Base-by-base conservation (phyloP, 163 green algal genomes). In the Smithsoniella earleae region DNA sequence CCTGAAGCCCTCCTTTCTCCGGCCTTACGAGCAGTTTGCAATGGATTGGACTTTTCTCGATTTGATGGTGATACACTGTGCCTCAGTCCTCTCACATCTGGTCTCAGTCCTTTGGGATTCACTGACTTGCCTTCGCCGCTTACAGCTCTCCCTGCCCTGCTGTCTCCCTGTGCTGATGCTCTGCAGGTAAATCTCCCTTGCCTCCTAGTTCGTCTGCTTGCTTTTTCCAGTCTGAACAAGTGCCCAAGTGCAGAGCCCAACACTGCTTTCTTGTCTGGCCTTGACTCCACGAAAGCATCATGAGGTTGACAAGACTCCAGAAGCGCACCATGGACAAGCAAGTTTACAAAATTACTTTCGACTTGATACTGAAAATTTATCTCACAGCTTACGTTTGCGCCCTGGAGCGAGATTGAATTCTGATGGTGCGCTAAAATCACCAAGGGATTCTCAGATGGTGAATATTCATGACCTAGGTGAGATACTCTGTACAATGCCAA, bases 91-190 rank as follows among this genome's bases (percentile, higher is more conserved):
- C 38, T 69, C 5, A 36, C 20, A 8, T 34, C 20, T 38, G 58
- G 58, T 31, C 58, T 69, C 58, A 69, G 58, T 38, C 58, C 58
- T 69, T 34, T 69, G 18, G 25, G 58, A n/a, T 31, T 69, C 3
- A 36, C 58, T 38, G 58, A 69, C 25, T 13, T 69, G 5, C 25
- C 58, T 10, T 69, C 58, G 18, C 58, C 58, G 43, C 16, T 69
- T 30, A 69, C 20, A 38, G 58, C 58, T 22, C 20, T 69, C 30
- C 58, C 58, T 45, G 58, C 58, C 5, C 58, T 69, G 20, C 38
- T 69, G n/a, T 69, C 58, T 16, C 58, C 58, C 4, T 34, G 31
- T 6, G 30, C 58, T 22, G 58, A 69, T 34, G 34, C 58, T 3
- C 58, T 69, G 3, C 58, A 69, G 58, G 40, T 49, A 13, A 22